phyloP scores from a whole-genome alignment of 192 early-diverging fungal genomes.

The Physocladia obscura region DNA sequence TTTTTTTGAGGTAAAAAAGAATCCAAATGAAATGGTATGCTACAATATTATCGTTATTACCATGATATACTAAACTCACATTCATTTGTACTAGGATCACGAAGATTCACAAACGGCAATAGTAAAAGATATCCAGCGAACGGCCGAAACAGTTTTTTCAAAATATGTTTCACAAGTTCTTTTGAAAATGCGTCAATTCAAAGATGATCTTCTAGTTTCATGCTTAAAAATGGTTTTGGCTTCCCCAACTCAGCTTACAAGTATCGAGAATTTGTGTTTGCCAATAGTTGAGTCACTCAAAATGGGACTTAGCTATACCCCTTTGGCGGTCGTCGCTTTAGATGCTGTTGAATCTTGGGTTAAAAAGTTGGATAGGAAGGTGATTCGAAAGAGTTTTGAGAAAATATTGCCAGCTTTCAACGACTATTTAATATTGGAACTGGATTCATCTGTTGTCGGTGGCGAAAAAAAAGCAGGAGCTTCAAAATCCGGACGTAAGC shows the following conservation, averaged over 20 bases:
- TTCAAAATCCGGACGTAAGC: no score
- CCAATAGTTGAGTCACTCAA: conserved; percentile 66
- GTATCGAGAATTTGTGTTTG: conserved; percentile 45
- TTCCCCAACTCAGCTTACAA: conserved; percentile 57
- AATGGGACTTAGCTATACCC: conserved; percentile 64
- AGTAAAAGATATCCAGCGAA: background rate
- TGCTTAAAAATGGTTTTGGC: conserved; percentile 66
- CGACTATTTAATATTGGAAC: conserved; percentile 65
- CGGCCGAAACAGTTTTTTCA: conserved; percentile 45
- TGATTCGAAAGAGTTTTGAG: conserved; percentile 32
- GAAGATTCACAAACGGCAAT: background rate
- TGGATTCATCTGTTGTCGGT: conserved; percentile 12
- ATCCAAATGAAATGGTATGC: conserved; percentile 9
- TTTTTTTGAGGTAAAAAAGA: conserved; percentile 32
- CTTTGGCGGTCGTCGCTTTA: conserved; percentile 61
- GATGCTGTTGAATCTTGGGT: conserved; percentile 63
- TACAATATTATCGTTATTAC: no score
- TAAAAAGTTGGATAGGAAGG: conserved; percentile 8
- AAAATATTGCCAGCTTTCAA: conserved; percentile 61
- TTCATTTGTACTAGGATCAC: background rate
- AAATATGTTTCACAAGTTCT: conserved; percentile 63
- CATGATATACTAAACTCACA: no score
- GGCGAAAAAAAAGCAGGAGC: background rate
- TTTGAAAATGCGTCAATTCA: conserved; percentile 61
- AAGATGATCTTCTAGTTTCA: conserved; percentile 72